A percentile compares a stretch with the other conserved stretches of the same genome.
Evolutionary conservation across 495 filamentous ascomycete genomes (phyloP).

Genomic region (Ramalina peruviana): DNA sequence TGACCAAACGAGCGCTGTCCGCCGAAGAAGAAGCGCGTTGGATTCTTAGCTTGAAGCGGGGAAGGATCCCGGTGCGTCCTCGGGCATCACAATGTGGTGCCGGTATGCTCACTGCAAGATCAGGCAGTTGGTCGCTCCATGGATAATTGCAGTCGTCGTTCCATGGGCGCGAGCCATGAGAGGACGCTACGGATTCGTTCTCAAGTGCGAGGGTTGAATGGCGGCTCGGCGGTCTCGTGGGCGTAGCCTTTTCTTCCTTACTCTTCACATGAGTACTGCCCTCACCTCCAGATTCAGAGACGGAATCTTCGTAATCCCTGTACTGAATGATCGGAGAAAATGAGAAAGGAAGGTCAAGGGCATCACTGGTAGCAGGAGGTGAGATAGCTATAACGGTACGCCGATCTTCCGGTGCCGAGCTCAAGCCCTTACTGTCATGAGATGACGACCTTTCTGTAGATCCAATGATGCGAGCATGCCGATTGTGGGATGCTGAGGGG

Average conservation of each 20-base stretch:
- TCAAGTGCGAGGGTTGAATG: background rate
- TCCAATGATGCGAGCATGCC: no score
- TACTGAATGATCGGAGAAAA: slow-evolving; percentile 9
- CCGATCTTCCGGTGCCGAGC: background rate
- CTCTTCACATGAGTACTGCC: background rate
- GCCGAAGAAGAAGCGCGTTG: slow-evolving; percentile 9
- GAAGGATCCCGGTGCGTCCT: background rate
- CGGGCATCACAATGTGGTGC: background rate
- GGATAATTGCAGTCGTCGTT: slow-evolving; percentile 17
- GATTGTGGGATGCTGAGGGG: no score
- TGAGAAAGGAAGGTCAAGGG: slow-evolving; percentile 4
- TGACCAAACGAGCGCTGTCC: slow-evolving; percentile 4
- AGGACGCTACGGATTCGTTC: slow-evolving; percentile 3
- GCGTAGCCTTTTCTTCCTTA: background rate
- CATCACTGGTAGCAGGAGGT: background rate
- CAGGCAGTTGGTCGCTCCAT: slow-evolving; percentile 12
- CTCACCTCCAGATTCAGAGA: no score
- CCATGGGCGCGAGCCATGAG: slow-evolving; percentile 14
- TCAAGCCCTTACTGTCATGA: slow-evolving; percentile 2
- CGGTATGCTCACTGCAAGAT: slow-evolving; percentile 13
- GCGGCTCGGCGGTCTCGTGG: background rate
- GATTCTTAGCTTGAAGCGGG: slow-evolving; percentile 13
- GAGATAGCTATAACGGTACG: slow-evolving; percentile 1
- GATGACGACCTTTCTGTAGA: background rate
- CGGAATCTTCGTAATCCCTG: background rate